A percentile compares a stretch with the other conserved stretches of the same genome.
Evolutionary conservation across 768 basidiomycete species (phyloP).

Genomic region (Mycena chlorophos): DNA sequence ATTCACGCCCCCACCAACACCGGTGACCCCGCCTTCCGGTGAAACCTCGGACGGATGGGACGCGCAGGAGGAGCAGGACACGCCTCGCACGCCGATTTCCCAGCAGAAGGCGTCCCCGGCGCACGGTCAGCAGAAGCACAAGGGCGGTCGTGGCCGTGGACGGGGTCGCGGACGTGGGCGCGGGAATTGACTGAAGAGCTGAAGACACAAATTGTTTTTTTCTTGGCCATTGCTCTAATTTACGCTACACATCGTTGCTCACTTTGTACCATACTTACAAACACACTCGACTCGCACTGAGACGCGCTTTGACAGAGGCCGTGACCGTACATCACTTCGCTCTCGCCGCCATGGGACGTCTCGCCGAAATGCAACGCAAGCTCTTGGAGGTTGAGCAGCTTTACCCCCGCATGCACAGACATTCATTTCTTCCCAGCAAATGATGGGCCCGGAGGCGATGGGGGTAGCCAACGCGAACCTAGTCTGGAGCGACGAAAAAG

Average conservation of each 20-base stretch:
- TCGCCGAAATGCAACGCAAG: slow-evolving; percentile 98
- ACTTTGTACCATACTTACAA: neutral
- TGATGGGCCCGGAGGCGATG: slow-evolving; percentile 99
- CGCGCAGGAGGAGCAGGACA: slow-evolving; percentile 11
- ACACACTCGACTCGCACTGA: neutral
- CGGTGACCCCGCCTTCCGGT: slow-evolving; percentile 24
- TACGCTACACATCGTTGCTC: slow-evolving; percentile 7
- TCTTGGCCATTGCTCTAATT: slow-evolving; percentile 12
- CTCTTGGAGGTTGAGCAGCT: slow-evolving; percentile 52
- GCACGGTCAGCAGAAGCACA: neutral
- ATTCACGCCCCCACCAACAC: slow-evolving; percentile 49
- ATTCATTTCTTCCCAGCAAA: slow-evolving; percentile 67
- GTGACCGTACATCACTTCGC: slow-evolving; percentile 17
- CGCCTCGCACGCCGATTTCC: slow-evolving; percentile 1
- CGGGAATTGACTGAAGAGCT: slow-evolving; percentile 26
- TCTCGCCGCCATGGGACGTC: slow-evolving; percentile 72
- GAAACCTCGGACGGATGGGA: slow-evolving; percentile 17
- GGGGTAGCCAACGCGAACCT: slow-evolving; percentile 91
- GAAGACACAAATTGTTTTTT: slow-evolving; percentile 9
- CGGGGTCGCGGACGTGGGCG: slow-evolving; percentile 39
- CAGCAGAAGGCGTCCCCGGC: slow-evolving; percentile 17
- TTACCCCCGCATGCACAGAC: slow-evolving; percentile 42
- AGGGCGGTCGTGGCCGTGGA: slow-evolving; percentile 42
- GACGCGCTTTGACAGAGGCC: neutral
- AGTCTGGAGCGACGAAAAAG: slow-evolving; percentile 94